Evolutionary conservation across 2,329 filamentous ascomycete species (phyloP), one percentile per base, ranked within the genome.

Genomic region (Neonectria coccinea): DNA sequence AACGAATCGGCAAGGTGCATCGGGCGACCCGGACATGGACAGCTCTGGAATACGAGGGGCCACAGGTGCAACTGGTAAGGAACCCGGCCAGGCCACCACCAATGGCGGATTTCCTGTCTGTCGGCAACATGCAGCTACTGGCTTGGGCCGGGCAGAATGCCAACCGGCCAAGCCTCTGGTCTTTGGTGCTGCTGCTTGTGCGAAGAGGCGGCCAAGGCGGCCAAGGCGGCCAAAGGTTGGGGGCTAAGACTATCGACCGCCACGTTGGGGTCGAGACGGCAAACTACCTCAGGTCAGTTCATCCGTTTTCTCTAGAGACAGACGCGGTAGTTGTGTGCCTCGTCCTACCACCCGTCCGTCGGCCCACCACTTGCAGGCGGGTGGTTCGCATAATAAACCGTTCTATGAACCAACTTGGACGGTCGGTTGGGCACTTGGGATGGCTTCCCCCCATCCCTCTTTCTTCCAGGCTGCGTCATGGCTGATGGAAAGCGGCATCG

Each of bases 121-220:
- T 42, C 39, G n/a, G 39, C n/a, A 20, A 8, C 39, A 18, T 42
- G 39, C 39, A 42, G 39, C 39, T 20, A 42, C 39, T 20, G 16
- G 39, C n/a, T 11, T 20, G 39, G 39, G 18, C n/a, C 6, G 29
- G 8, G 27, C 27, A 53, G 41, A 39, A 25, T 59, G 50, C 48
- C 57, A 59, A 47, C 50, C 47, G 50, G 56, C 45, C 45, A 51
- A 42, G 33, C 47, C 41, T 18, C 33, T 44, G 29, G 44, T 7
- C 29, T 29, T 29, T 29, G 29, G 29, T 29, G 29, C 29, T 29
- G 29, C 29, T 29, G 29, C 29, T 29, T 29, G 39, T 42, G n/a
- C 7, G n/a, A 42, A 42, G 39, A 20, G 39, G 39, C 39, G 39
- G 39, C 48, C 48, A 53, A 20, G 39, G 39, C 39, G 39, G 39